Percentiles rank a stretch among this genome's conserved stretches.
Conservation (phyloP, 768 basidiomycete species). For the Lactarius quietus region DNA sequence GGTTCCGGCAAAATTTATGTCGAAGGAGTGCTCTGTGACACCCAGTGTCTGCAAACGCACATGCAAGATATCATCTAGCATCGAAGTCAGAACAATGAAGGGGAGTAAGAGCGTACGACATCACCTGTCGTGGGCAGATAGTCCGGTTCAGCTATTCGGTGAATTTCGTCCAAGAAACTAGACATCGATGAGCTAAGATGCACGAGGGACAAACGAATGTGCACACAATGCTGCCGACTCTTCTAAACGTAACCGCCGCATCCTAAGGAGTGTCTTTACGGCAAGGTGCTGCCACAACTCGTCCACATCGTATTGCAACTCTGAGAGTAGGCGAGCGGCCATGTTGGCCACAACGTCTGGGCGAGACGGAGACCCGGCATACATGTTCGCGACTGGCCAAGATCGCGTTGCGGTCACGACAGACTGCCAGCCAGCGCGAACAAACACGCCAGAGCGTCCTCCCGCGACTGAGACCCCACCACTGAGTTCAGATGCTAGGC, state of each 20-base stretch:
- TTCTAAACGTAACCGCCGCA: conserved; percentile 61
- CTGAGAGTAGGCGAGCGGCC: conserved; percentile 53
- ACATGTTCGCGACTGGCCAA: conserved; percentile 38
- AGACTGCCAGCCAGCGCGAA: conserved; percentile 71
- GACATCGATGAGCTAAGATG: conserved; percentile 8
- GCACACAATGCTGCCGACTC: conserved; percentile 75
- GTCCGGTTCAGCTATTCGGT: conserved; percentile 62
- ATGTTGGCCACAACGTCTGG: conserved; percentile 45
- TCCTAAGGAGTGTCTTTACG: conserved; percentile 52
- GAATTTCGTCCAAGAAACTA: conserved; percentile 67
- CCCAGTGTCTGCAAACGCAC: conserved; percentile 80
- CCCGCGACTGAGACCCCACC: conserved; percentile 59
- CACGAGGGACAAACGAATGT: conserved; percentile 8
- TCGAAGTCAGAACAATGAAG: conserved; percentile 2
- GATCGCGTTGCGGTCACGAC: conserved; percentile 47
- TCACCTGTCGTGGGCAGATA: conserved; percentile 67
- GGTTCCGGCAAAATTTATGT: conserved; percentile 57
- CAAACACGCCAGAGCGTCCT: conserved; percentile 59
- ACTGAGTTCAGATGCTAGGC: conserved; percentile 63
- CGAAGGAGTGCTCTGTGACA: conserved; percentile 72
- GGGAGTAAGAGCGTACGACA: neutral
- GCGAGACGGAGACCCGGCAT: conserved; percentile 31
- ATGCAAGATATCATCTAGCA: conserved; percentile 68
- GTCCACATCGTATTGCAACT: conserved; percentile 49
- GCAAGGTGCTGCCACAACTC: conserved; percentile 69